Base-by-base conservation (phyloP, 2,329 filamentous ascomycete genomes). In the Colletotrichum sp. region DNA sequence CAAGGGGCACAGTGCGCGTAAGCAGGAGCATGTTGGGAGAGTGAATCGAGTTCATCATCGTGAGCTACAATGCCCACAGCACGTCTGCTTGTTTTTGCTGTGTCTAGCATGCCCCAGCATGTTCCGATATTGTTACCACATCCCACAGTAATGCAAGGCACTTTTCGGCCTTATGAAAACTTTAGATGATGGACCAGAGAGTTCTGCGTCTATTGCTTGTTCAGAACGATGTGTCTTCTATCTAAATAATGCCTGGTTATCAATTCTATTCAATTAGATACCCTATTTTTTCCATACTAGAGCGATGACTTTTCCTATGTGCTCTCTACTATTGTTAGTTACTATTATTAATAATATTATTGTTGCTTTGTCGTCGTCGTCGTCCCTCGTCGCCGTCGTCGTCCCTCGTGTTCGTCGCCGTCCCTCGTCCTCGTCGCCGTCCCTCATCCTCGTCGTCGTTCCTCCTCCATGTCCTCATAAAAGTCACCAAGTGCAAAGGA, bases 141-240 rank as follows among this genome's bases (percentile, higher is more conserved):
- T 49, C 39, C 2, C 39, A 7, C 39, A 49, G 0, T 0, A n/a
- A n/a, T 7, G 39, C 39, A 1, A 49, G 39, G 39, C 39, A 49
- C 9, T n/a, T 12, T 12, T n/a, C 39, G 3, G 9, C 18, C 18
- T 12, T 12, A 3, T n/a, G 5, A n/a, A 49, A 3, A 6, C 39
- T 49, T 1, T n/a, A 44, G 39, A 49, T 49, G 1, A n/a, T 2
- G 10, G 10, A 12, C 0, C 9, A n/a, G 39, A 49, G 39, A 12
- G 39, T 49, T 1, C 1, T 21, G 6, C 18, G 5, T 2, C 0
- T 49, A 49, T 12, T n/a, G 18, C 18, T 49, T 2, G 3, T 1
- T 12, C 3, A n/a, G 9, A 49, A 9, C 18, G 9, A 49, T n/a
- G 18, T 49, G 1, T 21, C 3, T n/a, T 49, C 18, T 49, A 7